Base-by-base conservation (phyloP, 495 filamentous ascomycete genomes). In the Lasiosphaeria miniovina region DNA sequence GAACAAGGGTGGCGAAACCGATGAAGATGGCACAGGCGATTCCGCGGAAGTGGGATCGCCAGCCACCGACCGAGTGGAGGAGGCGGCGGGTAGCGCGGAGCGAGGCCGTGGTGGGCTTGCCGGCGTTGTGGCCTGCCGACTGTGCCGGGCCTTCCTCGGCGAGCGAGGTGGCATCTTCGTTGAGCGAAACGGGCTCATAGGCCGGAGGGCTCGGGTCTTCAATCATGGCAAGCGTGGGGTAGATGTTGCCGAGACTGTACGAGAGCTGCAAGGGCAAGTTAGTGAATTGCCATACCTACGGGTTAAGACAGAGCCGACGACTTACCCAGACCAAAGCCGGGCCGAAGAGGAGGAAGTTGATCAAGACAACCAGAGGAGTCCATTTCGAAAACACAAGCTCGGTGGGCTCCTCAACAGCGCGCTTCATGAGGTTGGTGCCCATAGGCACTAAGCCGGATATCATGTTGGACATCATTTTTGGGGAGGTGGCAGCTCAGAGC, bases 171-270 rank as follows among this genome's bases (percentile, higher is more conserved):
- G 57, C 59, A 32, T 72, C 68, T 0, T 76, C 77, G 60, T 74
- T 69, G 17, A 73, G 52, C 17, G 70, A 59, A 17, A 79, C 60
- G 53, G 77, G 67, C 45, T 79, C 75, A 59, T 81, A 81, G 35
- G 68, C 71, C 14, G 78, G 75, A 52, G 78, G 76, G 54, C 71
- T 74, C n/a, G 77, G 77, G 62, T 81, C 77, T 56, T 81, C 78
- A 61, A 81, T 67, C 54, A 79, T 78, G 49, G 77, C 73, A 32
- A 81, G 74, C 11, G 74, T 76, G 12, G 76, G 74, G 55, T 72
- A 75, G 50, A 81, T 36, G 53, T 62, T 49, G 33, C 65, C 61
- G 36, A 80, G 65, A 15, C 74, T 75, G 64, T 81, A 81, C 45
- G 60, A 57, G 54, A 74, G 52, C 75, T 80, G 38, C 50, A 36